Conservation (phyloP, 345 rosid species). For the Hibiscus mutabilis region DNA sequence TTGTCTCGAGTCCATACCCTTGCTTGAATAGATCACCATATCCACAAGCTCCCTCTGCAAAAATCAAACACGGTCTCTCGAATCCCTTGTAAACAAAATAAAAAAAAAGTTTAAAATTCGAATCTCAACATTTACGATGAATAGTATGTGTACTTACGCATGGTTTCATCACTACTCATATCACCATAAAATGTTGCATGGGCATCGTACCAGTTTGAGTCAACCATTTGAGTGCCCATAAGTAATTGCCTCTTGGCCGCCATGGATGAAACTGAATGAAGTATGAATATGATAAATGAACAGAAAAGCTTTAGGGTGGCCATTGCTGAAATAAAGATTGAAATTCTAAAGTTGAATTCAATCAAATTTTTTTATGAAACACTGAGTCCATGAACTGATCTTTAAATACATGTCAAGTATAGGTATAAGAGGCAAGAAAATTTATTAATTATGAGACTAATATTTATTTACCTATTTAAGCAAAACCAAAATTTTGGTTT, state of each 20-base stretch:
- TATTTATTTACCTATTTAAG: background rate
- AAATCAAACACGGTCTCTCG: background rate
- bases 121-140: background rate
- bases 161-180: conserved; percentile 30
- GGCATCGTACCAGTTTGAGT: conserved; percentile 18
- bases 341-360: background rate
- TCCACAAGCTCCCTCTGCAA: conserved; percentile 68
- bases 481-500: background rate
- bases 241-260: background rate
- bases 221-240: background rate
- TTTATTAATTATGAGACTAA: background rate
- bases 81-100: background rate
- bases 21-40: conserved; percentile 49
- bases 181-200: conserved; percentile 55
- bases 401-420: background rate
- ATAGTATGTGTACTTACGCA: conserved; percentile 28
- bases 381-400: background rate
- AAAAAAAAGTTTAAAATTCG: background rate
- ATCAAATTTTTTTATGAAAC: background rate
- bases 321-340: background rate
- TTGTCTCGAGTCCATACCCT: conserved; percentile 54
- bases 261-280: background rate
- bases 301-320: background rate
- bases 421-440: background rate
- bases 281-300: background rate